Evolutionary conservation across 164 flowering plant species (phyloP), one percentile per base, ranked within the genome.

Genomic region (Kalanchoe fedtschenkoi): DNA sequence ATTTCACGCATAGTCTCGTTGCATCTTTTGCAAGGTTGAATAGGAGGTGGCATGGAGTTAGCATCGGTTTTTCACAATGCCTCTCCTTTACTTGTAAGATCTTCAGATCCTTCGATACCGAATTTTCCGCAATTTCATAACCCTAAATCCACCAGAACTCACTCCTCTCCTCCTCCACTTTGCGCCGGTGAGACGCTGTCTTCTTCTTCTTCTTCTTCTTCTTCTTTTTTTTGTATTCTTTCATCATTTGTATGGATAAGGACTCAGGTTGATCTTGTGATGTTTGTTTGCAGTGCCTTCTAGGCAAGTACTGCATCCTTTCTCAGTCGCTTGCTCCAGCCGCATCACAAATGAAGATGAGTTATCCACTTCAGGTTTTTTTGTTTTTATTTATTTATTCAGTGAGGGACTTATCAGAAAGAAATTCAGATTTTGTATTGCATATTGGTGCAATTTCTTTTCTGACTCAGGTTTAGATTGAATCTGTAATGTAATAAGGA

Each of bases 261-360:
- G 58, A n/a, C 21, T 28, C 15, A 29, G 10, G 2, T 11, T 39
- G 19, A 30, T 14, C 33, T 41, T 43, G 14, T 9, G 11, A 10
- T 46, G 22, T 51, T n/a, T 17, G 28, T 2, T 64, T 62, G 65
- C 76, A 83, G 89, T 38, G 16, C 24, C 37, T 29, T 58, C 22
- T 17, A 13, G 35, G 41, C 71, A 63, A 24, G 68, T 62, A 15
- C 10, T 21, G 11, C 68, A 61, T 34, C 54, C 14, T 60, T 60
- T 66, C 17, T 73, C 73, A n/a, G 28, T 82, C 21, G 64, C 72
- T 17, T 70, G 79, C 68, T 69, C 83, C 9, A 66, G 74, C 47
- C 53, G 71, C 47, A 73, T 77, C n/a, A 76, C 81, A 32, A 77
- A 73, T 58, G 84, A 77, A 19, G 81, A 73, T 32, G 65, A 66